Conservation (phyloP, 139 green algal species). For the Chlamydomonas applanata region DNA sequence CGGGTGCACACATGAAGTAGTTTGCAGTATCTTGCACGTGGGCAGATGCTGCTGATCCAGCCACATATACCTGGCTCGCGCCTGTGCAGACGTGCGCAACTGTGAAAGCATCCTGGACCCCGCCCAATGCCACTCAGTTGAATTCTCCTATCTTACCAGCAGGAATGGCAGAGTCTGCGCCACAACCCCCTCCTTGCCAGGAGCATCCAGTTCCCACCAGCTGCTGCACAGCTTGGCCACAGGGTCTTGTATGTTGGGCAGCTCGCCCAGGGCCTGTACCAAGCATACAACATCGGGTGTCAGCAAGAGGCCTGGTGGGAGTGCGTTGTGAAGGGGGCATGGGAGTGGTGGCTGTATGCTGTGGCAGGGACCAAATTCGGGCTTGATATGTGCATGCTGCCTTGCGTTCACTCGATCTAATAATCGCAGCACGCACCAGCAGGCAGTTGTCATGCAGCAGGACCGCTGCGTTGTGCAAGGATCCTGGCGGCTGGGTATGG, state of each 20-base stretch:
- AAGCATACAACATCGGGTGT: no score
- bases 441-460: constrained; percentile 57
- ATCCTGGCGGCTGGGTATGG: constrained; percentile 15
- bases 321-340: no score
- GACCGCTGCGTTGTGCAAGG: constrained; percentile 26
- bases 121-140: no score
- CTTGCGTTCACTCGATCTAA: no score
- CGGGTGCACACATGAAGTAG: neutral
- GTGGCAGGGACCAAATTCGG: no score
- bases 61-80: no score
- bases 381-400: no score
- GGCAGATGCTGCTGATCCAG: neutral
- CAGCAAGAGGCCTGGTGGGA: no score
- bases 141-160: no score
- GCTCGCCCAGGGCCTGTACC: constrained; percentile 41
- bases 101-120: no score
- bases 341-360: no score
- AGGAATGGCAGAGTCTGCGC: constrained; percentile 71
- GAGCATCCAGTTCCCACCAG: constrained; percentile 63
- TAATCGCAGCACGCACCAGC: constrained; percentile 48
- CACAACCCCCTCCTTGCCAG: constrained; percentile 57
- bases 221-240: constrained; percentile 64
- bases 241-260: constrained; percentile 60
- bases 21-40: neutral
- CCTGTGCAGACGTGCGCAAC: no score